Evolutionary conservation across 352 stramenopile genomes (phyloP).

Genomic region (Pythium grandisporangium): DNA sequence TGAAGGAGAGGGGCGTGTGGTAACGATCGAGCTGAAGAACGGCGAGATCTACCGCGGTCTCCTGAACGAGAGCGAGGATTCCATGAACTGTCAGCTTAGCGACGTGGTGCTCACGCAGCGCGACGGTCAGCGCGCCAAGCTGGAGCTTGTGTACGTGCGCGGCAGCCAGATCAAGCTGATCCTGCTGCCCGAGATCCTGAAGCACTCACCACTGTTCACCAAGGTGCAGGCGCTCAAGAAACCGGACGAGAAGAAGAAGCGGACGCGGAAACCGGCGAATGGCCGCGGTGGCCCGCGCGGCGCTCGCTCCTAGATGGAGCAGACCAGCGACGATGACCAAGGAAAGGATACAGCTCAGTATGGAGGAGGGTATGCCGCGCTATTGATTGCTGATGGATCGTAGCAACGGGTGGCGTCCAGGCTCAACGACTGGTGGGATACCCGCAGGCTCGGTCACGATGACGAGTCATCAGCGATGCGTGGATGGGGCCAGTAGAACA

Average conservation of each 20-base stretch:
- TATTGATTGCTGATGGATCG: too few species aligned
- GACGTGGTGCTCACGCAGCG: conserved; percentile 85
- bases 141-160: conserved; percentile 91
- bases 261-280: conserved; percentile 7
- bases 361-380: too few species aligned
- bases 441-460: too few species aligned
- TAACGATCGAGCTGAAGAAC: conserved; percentile 86
- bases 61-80: conserved; percentile 84
- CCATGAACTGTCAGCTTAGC: conserved; percentile 97
- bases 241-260: conserved; percentile 39
- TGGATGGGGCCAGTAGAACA: too few species aligned
- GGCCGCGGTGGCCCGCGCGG: too few species aligned
- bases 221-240: conserved; percentile 90
- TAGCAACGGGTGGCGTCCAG: too few species aligned
- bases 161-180: conserved; percentile 97
- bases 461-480: too few species aligned
- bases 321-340: too few species aligned
- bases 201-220: conserved; percentile 95
- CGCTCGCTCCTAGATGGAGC: too few species aligned
- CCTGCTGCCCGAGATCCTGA: conserved; percentile 94
- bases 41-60: conserved; percentile 83
- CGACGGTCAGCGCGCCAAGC: conserved; percentile 71
- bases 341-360: too few species aligned
- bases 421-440: too few species aligned
- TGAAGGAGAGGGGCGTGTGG: conserved; percentile 75